These are phyloP conservation scores for Tolypocladium inflatum DNA, from an alignment of 2,329 filamentous ascomycete genomes.

Conservation along the genomic window DNA sequence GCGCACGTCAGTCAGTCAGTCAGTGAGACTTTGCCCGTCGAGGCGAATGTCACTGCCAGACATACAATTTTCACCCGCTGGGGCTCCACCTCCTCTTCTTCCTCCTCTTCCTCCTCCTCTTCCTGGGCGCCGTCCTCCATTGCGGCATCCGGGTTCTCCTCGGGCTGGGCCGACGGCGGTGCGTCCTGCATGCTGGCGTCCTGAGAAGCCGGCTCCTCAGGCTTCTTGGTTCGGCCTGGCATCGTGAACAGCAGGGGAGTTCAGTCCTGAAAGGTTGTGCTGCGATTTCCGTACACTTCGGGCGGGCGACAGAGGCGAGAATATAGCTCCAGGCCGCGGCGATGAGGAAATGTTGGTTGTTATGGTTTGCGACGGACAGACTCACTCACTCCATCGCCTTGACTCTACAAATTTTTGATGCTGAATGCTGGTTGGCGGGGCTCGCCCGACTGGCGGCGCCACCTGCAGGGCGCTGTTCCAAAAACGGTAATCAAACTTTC, in stretches of 20 bases:
- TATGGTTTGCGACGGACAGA: neutral
- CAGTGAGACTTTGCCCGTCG: neutral
- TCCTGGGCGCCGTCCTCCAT: conserved; percentile 18
- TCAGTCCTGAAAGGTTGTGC: neutral
- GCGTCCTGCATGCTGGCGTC: conserved; percentile 37
- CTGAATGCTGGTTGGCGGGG: neutral
- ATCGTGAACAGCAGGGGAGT: conserved; percentile 15
- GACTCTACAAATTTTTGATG: conserved; percentile 6
- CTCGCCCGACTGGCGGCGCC: neutral
- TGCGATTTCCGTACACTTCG: neutral
- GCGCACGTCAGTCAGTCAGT: conserved; percentile 2
- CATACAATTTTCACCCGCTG: conserved; percentile 56
- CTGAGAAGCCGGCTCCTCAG: conserved; percentile 18
- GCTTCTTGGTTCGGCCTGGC: conserved; percentile 29
- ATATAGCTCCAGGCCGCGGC: neutral
- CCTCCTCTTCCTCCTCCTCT: conserved; percentile 32
- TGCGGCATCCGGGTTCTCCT: conserved; percentile 23
- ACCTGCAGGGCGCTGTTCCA: neutral
- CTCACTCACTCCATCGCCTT: neutral
- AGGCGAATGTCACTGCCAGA: neutral
- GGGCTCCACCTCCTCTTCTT: conserved; percentile 36
- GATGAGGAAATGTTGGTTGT: neutral
- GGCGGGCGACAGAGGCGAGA: neutral
- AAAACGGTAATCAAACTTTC: neutral
- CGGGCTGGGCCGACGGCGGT: conserved; percentile 26